These are phyloP conservation scores for Kwoniella shivajii DNA, from an alignment of 1,284 basidiomycete genomes.

Conservation along the genomic window DNA sequence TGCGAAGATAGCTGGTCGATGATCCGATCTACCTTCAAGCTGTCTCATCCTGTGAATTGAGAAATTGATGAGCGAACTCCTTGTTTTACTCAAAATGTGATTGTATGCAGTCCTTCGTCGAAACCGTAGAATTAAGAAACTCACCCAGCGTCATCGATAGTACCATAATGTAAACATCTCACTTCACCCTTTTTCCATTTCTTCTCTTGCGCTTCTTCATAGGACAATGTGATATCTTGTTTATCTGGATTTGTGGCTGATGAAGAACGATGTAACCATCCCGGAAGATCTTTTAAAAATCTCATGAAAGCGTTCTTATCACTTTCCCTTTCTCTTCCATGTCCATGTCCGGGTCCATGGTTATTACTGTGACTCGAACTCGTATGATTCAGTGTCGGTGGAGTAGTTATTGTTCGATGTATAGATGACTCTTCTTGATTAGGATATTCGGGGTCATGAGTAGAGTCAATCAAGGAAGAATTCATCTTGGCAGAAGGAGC, in stretches of 20 bases:
- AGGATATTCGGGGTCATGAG: too few relatives aligned
- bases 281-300: slow-evolving; percentile 42
- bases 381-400: background rate
- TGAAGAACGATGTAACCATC: slow-evolving; percentile 32
- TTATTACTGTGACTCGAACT: too few relatives aligned
- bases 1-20: slow-evolving; percentile 53
- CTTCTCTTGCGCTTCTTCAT: slow-evolving; percentile 2
- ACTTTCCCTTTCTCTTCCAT: slow-evolving; percentile 7
- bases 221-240: background rate
- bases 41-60: slow-evolving; percentile 39
- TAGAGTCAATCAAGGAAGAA: too few relatives aligned
- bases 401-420: slow-evolving; percentile 2
- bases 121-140: background rate
- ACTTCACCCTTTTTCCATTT: slow-evolving; percentile 49
- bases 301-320: slow-evolving; percentile 31
- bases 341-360: too few relatives aligned
- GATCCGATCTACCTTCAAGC: slow-evolving; percentile 52
- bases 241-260: background rate
- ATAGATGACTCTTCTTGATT: background rate
- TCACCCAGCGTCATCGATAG: slow-evolving; percentile 52
- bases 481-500: background rate
- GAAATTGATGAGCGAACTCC: background rate
- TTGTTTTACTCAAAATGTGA: background rate
- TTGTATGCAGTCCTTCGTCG: background rate
- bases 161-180: slow-evolving; percentile 52